Percentiles rank a stretch among this genome's conserved stretches.
Evolutionary conservation across 345 rosid genomes (phyloP).

Genomic region (Geranium brycei): DNA sequence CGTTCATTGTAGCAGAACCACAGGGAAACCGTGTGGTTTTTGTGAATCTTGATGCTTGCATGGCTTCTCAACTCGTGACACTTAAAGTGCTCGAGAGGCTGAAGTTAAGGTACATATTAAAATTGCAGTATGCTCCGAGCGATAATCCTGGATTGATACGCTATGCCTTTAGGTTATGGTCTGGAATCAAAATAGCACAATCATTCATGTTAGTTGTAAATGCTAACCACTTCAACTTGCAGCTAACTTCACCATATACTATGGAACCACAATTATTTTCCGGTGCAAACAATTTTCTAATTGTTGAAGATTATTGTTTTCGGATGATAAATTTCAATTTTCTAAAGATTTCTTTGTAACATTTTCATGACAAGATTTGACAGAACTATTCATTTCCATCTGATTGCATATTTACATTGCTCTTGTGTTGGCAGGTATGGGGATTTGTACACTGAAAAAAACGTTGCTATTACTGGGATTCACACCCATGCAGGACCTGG

Average conservation of each 20-base stretch:
- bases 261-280: too few relatives aligned
- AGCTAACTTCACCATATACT: too few relatives aligned
- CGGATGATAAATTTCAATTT: too few relatives aligned
- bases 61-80: constrained; percentile 85
- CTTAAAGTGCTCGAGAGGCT: constrained; percentile 82
- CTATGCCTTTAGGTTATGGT: not conserved
- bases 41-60: constrained; percentile 93
- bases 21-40: constrained; percentile 62
- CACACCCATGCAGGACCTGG: constrained; percentile 99
- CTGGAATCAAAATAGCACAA: not conserved
- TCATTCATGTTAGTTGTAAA: too few relatives aligned
- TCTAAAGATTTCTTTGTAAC: too few relatives aligned
- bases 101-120: constrained; percentile 49
- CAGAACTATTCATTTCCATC: not conserved
- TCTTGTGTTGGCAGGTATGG: constrained; percentile 54
- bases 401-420: not conserved
- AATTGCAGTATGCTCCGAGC: not conserved
- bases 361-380: not conserved
- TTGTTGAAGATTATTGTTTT: not conserved
- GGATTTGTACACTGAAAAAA: constrained; percentile 63
- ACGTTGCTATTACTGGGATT: constrained; percentile 89
- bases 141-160: not conserved
- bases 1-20: constrained; percentile 73
- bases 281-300: not conserved
- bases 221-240: too few relatives aligned